These are phyloP conservation scores for Fraxinus paxiana DNA, from an alignment of 305 asterid species.

Conservation along the genomic window DNA sequence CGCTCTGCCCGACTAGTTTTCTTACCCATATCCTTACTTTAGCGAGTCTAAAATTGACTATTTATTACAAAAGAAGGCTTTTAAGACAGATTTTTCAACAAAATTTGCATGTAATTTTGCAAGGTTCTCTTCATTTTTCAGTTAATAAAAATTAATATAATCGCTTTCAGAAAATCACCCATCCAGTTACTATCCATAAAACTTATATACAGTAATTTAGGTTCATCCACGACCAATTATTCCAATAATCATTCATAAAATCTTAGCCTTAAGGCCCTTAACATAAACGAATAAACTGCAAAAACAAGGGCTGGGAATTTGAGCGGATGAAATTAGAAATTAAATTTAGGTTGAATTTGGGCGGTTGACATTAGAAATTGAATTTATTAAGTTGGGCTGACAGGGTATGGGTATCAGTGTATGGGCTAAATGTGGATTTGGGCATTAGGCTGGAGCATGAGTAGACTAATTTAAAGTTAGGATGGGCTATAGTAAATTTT, in stretches of 20 bases:
- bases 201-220: neutral
- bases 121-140: neutral
- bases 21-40: neutral
- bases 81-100: neutral
- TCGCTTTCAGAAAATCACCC: neutral
- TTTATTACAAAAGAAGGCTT: neutral
- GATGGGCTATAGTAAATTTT: neutral
- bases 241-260: neutral
- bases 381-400: neutral
- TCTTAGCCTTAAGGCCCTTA: neutral
- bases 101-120: neutral
- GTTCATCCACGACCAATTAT: neutral
- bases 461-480: neutral
- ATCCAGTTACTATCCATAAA: neutral
- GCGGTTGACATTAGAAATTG: neutral
- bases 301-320: neutral
- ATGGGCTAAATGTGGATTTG: neutral
- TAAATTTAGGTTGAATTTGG: neutral
- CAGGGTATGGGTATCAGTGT: neutral
- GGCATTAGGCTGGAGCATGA: neutral
- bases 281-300: neutral
- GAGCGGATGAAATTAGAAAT: neutral
- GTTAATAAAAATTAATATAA: too few species aligned
- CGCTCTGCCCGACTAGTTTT: neutral
- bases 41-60: neutral